Percentiles rank a stretch among this genome's conserved stretches.
Conservation (phyloP, 495 filamentous ascomycete genomes). For the Podospora pseudocomata region DNA sequence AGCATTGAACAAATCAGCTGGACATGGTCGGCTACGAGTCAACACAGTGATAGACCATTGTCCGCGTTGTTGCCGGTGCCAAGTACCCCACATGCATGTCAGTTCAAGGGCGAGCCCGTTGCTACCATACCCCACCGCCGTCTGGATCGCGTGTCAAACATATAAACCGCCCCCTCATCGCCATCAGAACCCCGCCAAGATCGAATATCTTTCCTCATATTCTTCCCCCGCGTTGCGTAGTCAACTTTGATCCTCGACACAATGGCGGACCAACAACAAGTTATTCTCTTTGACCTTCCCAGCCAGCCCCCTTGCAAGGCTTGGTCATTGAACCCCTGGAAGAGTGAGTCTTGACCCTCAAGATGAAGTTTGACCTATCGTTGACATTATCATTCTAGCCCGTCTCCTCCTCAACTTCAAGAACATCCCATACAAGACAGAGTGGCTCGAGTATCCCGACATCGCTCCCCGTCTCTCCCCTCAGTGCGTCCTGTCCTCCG, state of each 20-base stretch:
- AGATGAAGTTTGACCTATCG: not conserved
- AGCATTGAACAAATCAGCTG: not conserved
- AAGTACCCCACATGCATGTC: not conserved
- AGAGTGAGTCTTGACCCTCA: conserved; percentile 41
- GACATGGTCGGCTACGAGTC: not conserved
- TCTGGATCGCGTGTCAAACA: not conserved
- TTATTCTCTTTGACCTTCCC: conserved; percentile 56
- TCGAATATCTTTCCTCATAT: not conserved
- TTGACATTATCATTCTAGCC: conserved; percentile 33
- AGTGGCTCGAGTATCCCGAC: conserved; percentile 65
- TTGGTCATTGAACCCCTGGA: conserved; percentile 63
- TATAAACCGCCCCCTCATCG: not conserved
- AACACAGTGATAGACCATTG: not conserved
- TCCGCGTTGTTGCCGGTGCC: not conserved
- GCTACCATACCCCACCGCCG: not conserved
- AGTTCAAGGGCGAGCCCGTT: not conserved
- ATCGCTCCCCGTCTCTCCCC: conserved; percentile 38
- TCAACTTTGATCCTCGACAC: not conserved
- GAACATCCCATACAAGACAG: conserved; percentile 57
- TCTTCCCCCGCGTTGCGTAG: not conserved
- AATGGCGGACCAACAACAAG: conserved; percentile 25
- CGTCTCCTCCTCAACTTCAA: conserved; percentile 61
- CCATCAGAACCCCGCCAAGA: not conserved
- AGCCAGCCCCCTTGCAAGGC: conserved; percentile 38
- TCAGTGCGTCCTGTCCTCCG: conserved; percentile 26